These are phyloP conservation scores for Fonsecaea monophora DNA, from an alignment of 2,329 filamentous ascomycete genomes.

Conservation along the genomic window DNA sequence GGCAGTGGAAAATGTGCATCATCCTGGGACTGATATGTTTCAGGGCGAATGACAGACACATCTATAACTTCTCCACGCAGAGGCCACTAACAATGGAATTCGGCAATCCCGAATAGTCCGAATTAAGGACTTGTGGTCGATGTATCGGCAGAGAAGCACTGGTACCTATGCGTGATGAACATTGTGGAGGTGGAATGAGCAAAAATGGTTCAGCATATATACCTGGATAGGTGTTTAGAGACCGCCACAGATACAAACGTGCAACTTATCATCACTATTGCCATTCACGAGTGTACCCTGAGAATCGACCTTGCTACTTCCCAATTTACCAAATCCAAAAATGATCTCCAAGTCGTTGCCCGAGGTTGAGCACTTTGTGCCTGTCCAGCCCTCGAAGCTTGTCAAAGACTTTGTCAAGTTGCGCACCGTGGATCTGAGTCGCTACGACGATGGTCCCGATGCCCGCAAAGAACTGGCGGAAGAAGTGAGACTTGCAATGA, in stretches of 20 bases:
- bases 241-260: neutral
- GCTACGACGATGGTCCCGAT: slow-evolving; percentile 20
- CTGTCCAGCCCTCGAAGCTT: slow-evolving; percentile 17
- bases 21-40: neutral
- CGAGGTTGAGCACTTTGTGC: slow-evolving; percentile 25
- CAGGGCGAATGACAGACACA: neutral
- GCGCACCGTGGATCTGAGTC: slow-evolving; percentile 12
- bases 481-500: slow-evolving; percentile 22
- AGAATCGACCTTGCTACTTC: neutral
- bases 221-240: neutral
- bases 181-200: too few relatives aligned
- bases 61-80: neutral
- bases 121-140: neutral
- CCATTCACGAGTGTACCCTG: neutral
- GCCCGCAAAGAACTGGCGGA: slow-evolving; percentile 19
- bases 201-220: neutral
- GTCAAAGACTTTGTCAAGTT: slow-evolving; percentile 17
- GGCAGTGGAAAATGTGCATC: neutral
- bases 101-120: neutral
- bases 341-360: slow-evolving; percentile 28
- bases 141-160: neutral
- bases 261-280: neutral
- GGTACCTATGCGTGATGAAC: neutral
- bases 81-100: neutral
- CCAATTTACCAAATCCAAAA: neutral